These are phyloP conservation scores for Mortierella sp. DNA, from an alignment of 371 early-diverging fungal genomes.

Conservation along the genomic window DNA sequence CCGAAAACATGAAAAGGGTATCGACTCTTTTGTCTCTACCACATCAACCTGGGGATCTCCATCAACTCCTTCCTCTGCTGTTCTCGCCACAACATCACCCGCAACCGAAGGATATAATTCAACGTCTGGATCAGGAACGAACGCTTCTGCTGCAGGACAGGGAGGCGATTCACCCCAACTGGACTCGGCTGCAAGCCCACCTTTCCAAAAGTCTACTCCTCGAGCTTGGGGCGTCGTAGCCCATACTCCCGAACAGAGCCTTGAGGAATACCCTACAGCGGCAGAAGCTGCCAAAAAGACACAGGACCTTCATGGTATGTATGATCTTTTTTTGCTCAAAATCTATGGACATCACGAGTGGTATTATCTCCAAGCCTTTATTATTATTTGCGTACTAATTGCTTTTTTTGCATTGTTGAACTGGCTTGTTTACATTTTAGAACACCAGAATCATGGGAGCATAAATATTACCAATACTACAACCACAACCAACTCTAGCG, in stretches of 20 bases:
- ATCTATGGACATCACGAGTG: neutral
- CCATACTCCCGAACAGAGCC: slow-evolving; percentile 27
- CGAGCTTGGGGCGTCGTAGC: slow-evolving; percentile 47
- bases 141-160: slow-evolving; percentile 12
- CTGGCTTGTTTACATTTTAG: neutral
- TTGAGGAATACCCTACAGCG: slow-evolving; percentile 52
- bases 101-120: slow-evolving; percentile 26
- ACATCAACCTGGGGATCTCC: slow-evolving; percentile 55
- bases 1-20: slow-evolving; percentile 36
- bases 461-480: slow-evolving; percentile 1
- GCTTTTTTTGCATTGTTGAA: no score
- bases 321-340: neutral
- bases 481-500: neutral
- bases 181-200: slow-evolving; percentile 22
- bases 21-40: slow-evolving; percentile 35
- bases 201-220: slow-evolving; percentile 34
- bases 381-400: neutral
- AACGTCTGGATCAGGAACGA: slow-evolving; percentile 2
- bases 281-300: slow-evolving; percentile 51
- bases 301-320: slow-evolving; percentile 41
- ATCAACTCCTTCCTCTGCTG: slow-evolving; percentile 19
- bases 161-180: slow-evolving; percentile 33
- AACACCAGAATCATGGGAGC: slow-evolving; percentile 26
- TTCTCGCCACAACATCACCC: slow-evolving; percentile 25
- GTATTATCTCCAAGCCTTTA: neutral